Percentiles rank a stretch among this genome's conserved stretches.
phyloP scores from a whole-genome alignment of 148 eudicot genomes.

The Selenicereus undatus region DNA sequence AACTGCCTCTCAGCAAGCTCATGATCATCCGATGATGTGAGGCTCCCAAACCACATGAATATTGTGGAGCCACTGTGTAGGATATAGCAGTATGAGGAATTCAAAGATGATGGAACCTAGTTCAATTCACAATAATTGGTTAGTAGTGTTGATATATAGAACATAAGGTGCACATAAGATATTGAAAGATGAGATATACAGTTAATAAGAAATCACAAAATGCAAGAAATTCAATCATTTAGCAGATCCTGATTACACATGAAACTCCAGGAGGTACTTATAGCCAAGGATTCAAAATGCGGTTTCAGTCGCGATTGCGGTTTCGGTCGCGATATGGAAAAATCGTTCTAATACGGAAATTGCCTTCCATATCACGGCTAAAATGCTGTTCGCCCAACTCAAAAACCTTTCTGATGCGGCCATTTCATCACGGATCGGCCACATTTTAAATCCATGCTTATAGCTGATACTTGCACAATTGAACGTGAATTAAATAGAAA shows the following conservation, averaged over 20 bases:
- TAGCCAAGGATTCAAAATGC: too few relatives aligned
- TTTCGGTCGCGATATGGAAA: too few relatives aligned
- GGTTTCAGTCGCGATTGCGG: too few relatives aligned
- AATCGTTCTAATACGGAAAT: too few relatives aligned
- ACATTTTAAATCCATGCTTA: too few relatives aligned
- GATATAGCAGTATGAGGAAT: constrained; percentile 56
- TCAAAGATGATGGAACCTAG: constrained; percentile 51
- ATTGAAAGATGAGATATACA: background rate
- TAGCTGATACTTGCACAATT: background rate
- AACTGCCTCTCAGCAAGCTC: constrained; percentile 89
- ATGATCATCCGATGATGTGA: constrained; percentile 58
- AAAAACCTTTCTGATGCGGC: too few relatives aligned
- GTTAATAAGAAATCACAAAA: constrained; percentile 2
- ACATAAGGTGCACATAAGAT: background rate
- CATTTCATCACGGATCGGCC: too few relatives aligned
- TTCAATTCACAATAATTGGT: constrained; percentile 9
- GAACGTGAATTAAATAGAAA: background rate
- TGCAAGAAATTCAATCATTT: background rate
- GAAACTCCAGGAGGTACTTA: constrained; percentile 7
- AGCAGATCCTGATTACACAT: background rate
- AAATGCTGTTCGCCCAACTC: too few relatives aligned
- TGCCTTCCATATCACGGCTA: too few relatives aligned
- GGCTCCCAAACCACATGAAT: constrained; percentile 52
- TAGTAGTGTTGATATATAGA: background rate
- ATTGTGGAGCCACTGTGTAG: constrained; percentile 39